A percentile compares a stretch with the other conserved stretches of the same genome.
Conservation (phyloP, 192 early-diverging fungal species). For the Oehlia diaphana region DNA sequence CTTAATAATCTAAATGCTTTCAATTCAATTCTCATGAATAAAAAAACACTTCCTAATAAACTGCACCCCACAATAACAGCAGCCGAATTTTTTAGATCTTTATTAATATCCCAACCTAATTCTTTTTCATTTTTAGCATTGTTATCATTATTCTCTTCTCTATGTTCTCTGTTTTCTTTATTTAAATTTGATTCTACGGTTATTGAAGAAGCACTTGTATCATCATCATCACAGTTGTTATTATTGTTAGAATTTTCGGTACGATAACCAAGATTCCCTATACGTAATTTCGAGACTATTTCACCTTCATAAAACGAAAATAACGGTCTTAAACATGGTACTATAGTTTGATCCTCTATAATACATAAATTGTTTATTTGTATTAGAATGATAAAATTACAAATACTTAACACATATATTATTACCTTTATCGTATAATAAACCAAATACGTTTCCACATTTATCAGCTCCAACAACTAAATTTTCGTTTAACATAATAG, state of each 20-base stretch:
- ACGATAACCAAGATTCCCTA: slow-evolving; percentile 11
- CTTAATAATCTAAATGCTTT: neutral
- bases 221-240: neutral
- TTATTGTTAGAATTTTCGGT: neutral
- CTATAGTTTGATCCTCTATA: slow-evolving; percentile 12
- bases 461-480: slow-evolving; percentile 14
- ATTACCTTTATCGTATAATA: slow-evolving; percentile 20
- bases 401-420: neutral
- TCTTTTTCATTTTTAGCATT: neutral
- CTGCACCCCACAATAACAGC: slow-evolving; percentile 10
- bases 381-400: neutral
- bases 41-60: slow-evolving; percentile 12
- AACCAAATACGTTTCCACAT: slow-evolving; percentile 10
- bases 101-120: slow-evolving; percentile 2
- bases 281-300: slow-evolving; percentile 14
- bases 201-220: neutral
- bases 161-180: neutral
- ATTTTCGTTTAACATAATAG: slow-evolving; percentile 25
- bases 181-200: neutral
- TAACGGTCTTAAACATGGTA: neutral
- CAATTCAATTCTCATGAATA: slow-evolving; percentile 11
- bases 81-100: neutral
- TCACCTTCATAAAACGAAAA: slow-evolving; percentile 21
- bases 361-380: neutral
- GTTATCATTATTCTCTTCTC: neutral